Evolutionary conservation across 1,139 yeast species (phyloP).

Genomic region (Saccharomyces hybrid): DNA sequence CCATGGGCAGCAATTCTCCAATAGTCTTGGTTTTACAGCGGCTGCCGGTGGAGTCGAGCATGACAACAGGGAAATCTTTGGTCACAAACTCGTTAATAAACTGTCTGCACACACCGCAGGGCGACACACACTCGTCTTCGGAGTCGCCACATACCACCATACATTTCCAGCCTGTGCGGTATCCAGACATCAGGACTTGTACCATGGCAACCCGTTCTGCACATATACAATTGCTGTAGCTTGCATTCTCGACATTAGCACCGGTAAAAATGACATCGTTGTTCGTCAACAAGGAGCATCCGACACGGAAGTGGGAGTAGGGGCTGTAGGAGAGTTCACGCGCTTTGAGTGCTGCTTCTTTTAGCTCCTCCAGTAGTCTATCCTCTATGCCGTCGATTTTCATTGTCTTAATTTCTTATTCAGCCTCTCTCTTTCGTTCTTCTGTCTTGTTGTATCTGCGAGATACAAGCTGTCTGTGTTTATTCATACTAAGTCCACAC

Average conservation of each 20-base stretch:
- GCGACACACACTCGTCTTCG: conserved; percentile 53
- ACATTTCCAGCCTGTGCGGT: conserved; percentile 25
- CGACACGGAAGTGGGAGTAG: conserved; percentile 81
- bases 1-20: conserved; percentile 65
- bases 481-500: not conserved
- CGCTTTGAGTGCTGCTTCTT: conserved; percentile 30
- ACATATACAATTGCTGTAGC: conserved; percentile 81
- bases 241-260: conserved; percentile 89
- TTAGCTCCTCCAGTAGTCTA: not conserved
- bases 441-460: not conserved
- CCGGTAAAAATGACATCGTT: conserved; percentile 50
- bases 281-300: conserved; percentile 59
- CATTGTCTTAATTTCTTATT: not conserved
- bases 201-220: conserved; percentile 82
- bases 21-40: conserved; percentile 40
- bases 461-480: not conserved
- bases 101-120: conserved; percentile 94
- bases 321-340: conserved; percentile 61
- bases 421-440: not conserved
- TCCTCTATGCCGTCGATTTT: not conserved
- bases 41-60: conserved; percentile 51
- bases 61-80: conserved; percentile 43
- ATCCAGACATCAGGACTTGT: conserved; percentile 43
- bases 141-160: conserved; percentile 60
- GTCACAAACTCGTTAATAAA: conserved; percentile 65